Evolutionary conservation across 148 eudicot species (phyloP).

Genomic region (Fallopia convolvulus): DNA sequence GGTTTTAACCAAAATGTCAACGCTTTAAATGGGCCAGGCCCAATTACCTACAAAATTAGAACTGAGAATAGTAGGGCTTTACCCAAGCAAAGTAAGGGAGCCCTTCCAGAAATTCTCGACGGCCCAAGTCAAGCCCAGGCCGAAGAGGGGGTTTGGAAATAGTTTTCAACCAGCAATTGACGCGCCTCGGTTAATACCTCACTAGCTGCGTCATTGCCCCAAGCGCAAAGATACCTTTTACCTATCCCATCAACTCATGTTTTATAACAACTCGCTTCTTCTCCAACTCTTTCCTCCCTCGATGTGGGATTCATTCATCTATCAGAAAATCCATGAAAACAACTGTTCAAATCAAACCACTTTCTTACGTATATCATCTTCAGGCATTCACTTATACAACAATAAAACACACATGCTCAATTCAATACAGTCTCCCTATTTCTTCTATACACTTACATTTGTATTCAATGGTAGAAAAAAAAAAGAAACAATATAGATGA

Average conservation of each 20-base stretch:
- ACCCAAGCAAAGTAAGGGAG: conserved; percentile 23
- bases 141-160: conserved; percentile 53
- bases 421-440: neutral
- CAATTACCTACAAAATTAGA: too few species aligned
- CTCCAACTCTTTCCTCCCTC: neutral
- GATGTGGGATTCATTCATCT: neutral
- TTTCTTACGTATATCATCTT: neutral
- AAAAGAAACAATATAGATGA: neutral
- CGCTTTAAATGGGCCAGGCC: too few species aligned
- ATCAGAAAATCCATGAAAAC: neutral
- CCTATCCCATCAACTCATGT: neutral
- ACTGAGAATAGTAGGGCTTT: conserved; percentile 28
- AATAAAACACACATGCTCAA: neutral
- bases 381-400: neutral
- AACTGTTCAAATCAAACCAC: neutral
- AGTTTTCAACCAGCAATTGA: conserved; percentile 57
- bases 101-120: conserved; percentile 47
- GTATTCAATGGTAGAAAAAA: neutral
- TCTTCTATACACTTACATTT: neutral
- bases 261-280: neutral
- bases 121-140: conserved; percentile 32
- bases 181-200: conserved; percentile 53
- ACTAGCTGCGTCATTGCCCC: conserved; percentile 53
- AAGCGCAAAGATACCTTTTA: conserved; percentile 38
- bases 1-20: neutral